Evolutionary conservation across 208 protist genomes (phyloP), one percentile per base, ranked within the genome.

Genomic region (Kentomonas sorsogonicus): DNA sequence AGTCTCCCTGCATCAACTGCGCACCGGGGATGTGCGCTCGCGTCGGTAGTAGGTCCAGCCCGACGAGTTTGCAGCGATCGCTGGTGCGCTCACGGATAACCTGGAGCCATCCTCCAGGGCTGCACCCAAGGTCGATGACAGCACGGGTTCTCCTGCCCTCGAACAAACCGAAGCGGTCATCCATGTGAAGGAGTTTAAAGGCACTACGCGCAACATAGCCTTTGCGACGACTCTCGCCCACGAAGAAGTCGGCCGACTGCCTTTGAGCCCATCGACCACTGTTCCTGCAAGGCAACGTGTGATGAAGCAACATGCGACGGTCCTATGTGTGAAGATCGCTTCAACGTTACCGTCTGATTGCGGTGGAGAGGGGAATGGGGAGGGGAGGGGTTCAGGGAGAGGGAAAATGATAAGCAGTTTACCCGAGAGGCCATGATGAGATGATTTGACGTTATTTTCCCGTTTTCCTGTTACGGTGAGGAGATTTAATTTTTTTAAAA

Each of bases 31-130:
- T 60, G 30, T 59, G 70, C 6, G 77, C 68, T 34, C 72, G 63
- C 0, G 86, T 71, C 3, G 57, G 69, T 39, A 93, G 60, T 25
- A 87, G 50, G 58, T 93, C 86, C 4, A 93, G 63, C 9, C 79
- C 86, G 31, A 88, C 73, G n/a, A 93, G 64, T 36, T 68, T 57
- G 66, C 86, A 93, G n/a, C 18, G 16, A 29, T 86, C 77, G 1
- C 72, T 67, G 26, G 74, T 69, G 13, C 77, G 69, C 66, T 93
- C 69, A 36, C 82, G 82, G 15, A 88, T 75, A 26, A 93, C 82
- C 59, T 93, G 86, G 25, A 77, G 83, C 86, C 86, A 93, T 48
- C 86, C 79, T 13, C 86, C 86, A n/a, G 86, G 86, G 45, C 86
- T 93, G 63, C 79, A 88, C 33, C 86, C 86, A 20, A 93, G 73